Conservation (phyloP, 345 rosid genomes). For the Luvunga scandens region DNA sequence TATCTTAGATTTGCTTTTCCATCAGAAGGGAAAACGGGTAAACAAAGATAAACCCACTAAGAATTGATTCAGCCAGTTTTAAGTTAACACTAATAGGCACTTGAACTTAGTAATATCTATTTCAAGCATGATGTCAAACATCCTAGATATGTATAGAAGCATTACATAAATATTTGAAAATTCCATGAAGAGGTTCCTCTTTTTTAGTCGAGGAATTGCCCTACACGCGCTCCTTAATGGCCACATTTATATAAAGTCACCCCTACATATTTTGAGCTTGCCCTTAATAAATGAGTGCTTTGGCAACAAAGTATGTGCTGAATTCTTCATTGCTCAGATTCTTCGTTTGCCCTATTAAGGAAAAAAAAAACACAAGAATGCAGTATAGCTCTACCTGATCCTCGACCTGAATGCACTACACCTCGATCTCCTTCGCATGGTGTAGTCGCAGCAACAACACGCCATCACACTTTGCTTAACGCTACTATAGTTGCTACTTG, state of each 20-base stretch:
- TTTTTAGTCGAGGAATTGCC: conserved; percentile 38
- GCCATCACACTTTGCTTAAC: no score
- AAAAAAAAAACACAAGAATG: no score
- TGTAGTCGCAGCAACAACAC: no score
- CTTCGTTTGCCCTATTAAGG: no score
- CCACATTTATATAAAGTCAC: conserved; percentile 91
- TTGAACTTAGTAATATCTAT: conserved; percentile 13
- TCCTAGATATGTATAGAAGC: conserved; percentile 2
- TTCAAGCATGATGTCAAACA: background rate
- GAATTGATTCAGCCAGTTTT: conserved; percentile 24
- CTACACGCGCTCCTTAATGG: conserved; percentile 83
- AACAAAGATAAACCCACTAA: conserved; percentile 19
- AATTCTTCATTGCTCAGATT: no score
- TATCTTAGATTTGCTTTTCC: conserved; percentile 33
- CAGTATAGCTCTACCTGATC: no score
- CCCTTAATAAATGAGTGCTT: conserved; percentile 48
- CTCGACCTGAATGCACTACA: no score
- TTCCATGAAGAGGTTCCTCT: conserved; percentile 45
- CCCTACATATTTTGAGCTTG: conserved; percentile 89
- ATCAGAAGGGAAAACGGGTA: conserved; percentile 13
- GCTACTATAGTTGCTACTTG: no score
- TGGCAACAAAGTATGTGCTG: no score
- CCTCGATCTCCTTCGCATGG: no score
- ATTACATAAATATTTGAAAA: conserved; percentile 4
- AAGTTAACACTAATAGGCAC: conserved; percentile 19